These are phyloP conservation scores for Lactarius vividus DNA, from an alignment of 768 basidiomycete species.

Conservation along the genomic window DNA sequence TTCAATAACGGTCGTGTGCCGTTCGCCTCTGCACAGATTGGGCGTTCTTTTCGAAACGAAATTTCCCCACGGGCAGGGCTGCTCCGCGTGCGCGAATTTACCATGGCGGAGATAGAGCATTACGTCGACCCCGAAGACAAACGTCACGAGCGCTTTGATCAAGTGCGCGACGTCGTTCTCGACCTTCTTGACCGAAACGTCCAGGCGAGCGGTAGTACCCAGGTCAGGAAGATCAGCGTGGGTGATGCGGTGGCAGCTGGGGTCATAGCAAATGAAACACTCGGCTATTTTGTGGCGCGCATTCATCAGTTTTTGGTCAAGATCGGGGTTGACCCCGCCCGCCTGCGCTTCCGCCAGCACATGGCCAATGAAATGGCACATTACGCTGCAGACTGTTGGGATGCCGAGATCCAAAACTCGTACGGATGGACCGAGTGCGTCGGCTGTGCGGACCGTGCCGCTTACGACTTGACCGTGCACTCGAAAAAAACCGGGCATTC, in stretches of 20 bases:
- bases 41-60: conserved; percentile 95
- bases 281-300: conserved; percentile 95
- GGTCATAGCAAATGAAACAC: conserved; percentile 93
- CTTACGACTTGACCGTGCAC: conserved; percentile 94
- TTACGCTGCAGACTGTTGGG: conserved; percentile 99
- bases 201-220: conserved; percentile 73
- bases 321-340: conserved; percentile 82
- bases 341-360: conserved; percentile 94
- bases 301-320: conserved; percentile 86
- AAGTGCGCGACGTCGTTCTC: conserved; percentile 73
- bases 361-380: conserved; percentile 99
- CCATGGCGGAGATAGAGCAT: conserved; percentile 99
- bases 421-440: conserved; percentile 98
- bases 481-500: conserved; percentile 77
- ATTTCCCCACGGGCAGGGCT: conserved; percentile 96
- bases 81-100: conserved; percentile 96
- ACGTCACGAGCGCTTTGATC: conserved; percentile 76
- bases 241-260: conserved; percentile 87
- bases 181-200: conserved; percentile 77
- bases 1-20: conserved; percentile 98
- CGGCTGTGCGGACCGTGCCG: conserved; percentile 96
- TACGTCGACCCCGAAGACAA: conserved; percentile 96
- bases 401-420: conserved; percentile 94
- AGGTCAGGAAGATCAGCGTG: conserved; percentile 63
- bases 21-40: conserved; percentile 97